Conservation (phyloP, 371 early-diverging fungal genomes). For the Homolaphlyctis polyrhiza region DNA sequence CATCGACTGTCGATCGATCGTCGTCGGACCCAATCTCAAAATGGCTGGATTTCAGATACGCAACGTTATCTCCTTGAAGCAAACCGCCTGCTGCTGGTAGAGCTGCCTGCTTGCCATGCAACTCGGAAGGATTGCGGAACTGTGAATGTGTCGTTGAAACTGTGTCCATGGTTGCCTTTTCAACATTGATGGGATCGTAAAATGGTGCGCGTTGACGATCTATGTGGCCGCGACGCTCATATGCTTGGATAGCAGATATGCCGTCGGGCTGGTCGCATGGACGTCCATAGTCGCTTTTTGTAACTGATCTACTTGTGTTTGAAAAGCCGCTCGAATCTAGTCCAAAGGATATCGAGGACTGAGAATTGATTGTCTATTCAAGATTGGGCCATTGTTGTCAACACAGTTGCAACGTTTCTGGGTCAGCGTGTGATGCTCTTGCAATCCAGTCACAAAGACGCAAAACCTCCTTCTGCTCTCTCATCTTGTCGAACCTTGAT, state of each 20-base stretch:
- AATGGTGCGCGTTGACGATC: not conserved
- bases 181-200: not conserved
- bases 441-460: too few species aligned
- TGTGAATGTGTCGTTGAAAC: not conserved
- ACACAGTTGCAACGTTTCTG: too few species aligned
- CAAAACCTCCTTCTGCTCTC: too few species aligned
- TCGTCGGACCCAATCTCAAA: conserved; percentile 2
- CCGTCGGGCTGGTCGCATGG: not conserved
- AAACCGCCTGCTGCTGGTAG: too few species aligned
- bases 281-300: not conserved
- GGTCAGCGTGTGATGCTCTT: too few species aligned
- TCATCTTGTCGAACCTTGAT: conserved; percentile 6
- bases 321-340: not conserved
- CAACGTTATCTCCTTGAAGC: too few species aligned
- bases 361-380: not conserved
- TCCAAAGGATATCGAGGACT: not conserved
- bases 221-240: not conserved
- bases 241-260: not conserved
- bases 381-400: too few species aligned
- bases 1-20: not conserved
- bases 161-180: not conserved
- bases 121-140: not conserved
- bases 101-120: too few species aligned
- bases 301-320: not conserved
- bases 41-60: conserved; percentile 4